Base-by-base conservation (phyloP, 2,329 filamentous ascomycete species). In the Paraconiothyrium sp. region DNA sequence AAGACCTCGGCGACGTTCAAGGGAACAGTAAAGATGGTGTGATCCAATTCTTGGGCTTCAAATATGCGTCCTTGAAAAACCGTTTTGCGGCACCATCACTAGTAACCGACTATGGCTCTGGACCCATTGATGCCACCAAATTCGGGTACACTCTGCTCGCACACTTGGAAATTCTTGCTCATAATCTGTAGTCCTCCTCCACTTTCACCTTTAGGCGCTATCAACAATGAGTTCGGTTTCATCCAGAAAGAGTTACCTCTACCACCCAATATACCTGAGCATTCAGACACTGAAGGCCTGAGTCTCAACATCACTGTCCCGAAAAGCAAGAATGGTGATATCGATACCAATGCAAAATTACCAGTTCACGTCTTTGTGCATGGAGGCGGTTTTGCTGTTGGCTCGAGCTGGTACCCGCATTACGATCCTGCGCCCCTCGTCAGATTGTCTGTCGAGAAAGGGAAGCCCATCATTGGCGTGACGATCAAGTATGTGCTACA, bases 291-390 rank as follows among this genome's bases (percentile, higher is more conserved):
- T 3, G 81, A 86, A 54, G 81, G 84, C 35, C 72, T 88, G 27
- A 85, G 84, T 52, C 71, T 87, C 20, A 86, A 86, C 61, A 81
- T 87, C 51, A 81, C 82, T 0, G 76, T 83, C 0, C 84, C 85
- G 1, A 50, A 65, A 2, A 54, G 49, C 22, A 65, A 66, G 16
- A 59, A 69, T 60, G 72, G 71, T 1, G 43, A 43, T 3, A 65
- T 76, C 14, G 61, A 69, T 32, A 46, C 59, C 3, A 64, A 61
- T 4, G 70, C 73, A 13, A 79, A 78, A 6, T 72, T 86, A 2
- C 85, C 85, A 0, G 84, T 86, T 0, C 77, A 86, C 43, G 78
- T 84, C 1, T 85, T 85, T 63, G 79, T 87, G 4, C 84, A 87
- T 61, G 85, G 85, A 0, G 84, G 85, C 11, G 85, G 82, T 0